These are phyloP conservation scores for Cladophialophora psammophila DNA, from an alignment of 2,329 filamentous ascomycete species.

Conservation along the genomic window DNA sequence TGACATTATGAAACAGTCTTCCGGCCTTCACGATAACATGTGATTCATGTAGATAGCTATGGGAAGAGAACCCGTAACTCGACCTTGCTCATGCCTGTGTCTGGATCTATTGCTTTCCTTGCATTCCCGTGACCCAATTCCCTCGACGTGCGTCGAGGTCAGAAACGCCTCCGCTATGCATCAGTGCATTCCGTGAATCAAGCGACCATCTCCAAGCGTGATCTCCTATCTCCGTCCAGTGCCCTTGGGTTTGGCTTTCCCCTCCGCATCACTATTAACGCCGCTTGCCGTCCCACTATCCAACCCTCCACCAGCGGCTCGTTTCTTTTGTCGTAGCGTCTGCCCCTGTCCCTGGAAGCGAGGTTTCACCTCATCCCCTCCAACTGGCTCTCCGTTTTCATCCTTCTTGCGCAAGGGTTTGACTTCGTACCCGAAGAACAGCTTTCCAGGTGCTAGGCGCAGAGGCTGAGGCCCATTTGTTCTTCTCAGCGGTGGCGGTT, in stretches of 20 bases:
- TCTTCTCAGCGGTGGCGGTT: conserved; percentile 55
- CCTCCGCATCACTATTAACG: conserved; percentile 47
- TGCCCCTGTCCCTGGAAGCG: conserved; percentile 86
- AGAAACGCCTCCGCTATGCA: conserved; percentile 28
- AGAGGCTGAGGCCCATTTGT: conserved; percentile 86
- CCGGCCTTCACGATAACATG: neutral
- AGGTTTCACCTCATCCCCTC: conserved; percentile 69
- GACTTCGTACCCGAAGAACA: conserved; percentile 96
- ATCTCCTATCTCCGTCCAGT: conserved; percentile 9
- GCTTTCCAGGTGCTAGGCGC: conserved; percentile 81
- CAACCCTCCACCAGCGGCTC: conserved; percentile 49
- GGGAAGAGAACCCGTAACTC: neutral
- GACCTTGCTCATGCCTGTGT: neutral
- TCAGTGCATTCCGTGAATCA: neutral
- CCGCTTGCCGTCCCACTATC: conserved; percentile 46
- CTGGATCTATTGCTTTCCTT: neutral
- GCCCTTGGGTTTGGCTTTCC: conserved; percentile 26
- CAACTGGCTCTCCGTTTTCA: conserved; percentile 70
- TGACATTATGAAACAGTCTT: neutral
- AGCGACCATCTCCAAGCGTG: neutral
- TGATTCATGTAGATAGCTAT: neutral
- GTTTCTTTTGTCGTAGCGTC: conserved; percentile 78
- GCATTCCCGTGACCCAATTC: neutral
- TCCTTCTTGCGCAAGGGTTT: conserved; percentile 84
- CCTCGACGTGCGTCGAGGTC: conserved; percentile 1